Evolutionary conservation across 192 early-diverging fungal species (phyloP).

Genomic region (Coemansia sp.): DNA sequence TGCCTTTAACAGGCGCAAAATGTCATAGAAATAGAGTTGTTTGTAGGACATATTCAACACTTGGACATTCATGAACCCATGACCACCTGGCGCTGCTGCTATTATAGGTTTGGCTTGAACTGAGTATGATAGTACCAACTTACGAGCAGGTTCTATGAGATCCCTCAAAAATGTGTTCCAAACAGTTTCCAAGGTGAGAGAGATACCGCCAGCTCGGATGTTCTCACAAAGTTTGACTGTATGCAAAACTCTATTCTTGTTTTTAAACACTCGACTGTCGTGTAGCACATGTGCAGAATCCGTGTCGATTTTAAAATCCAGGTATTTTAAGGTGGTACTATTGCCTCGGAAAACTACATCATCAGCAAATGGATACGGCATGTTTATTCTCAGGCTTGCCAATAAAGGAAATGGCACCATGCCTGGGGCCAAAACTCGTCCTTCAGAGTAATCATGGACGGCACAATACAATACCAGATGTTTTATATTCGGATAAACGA

Average conservation of each 20-base stretch:
- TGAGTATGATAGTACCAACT: neutral
- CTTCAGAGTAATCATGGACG: no score
- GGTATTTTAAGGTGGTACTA: neutral
- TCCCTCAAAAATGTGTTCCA: neutral
- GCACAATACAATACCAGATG: neutral
- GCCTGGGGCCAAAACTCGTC: no score
- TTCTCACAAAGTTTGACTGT: neutral
- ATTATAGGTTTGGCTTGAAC: neutral
- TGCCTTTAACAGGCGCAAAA: neutral
- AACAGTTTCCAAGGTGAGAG: neutral
- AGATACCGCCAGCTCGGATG: neutral
- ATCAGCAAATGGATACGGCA: constrained; percentile 9
- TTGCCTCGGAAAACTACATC: constrained; percentile 14
- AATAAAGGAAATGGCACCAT: neutral
- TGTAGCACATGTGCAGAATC: neutral
- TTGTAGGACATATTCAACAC: neutral
- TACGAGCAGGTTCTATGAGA: no score
- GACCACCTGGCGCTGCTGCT: neutral
- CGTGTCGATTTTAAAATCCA: neutral
- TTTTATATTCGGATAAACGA: constrained; percentile 1
- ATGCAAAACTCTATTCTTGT: neutral
- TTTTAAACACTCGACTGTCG: neutral
- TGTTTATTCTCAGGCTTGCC: neutral
- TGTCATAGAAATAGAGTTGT: neutral
- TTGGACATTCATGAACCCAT: neutral